Percentiles rank a stretch among this genome's conserved stretches.
These are phyloP conservation scores for Cercospora nicotianae DNA, from an alignment of 2,329 filamentous ascomycete species.

Conservation along the genomic window DNA sequence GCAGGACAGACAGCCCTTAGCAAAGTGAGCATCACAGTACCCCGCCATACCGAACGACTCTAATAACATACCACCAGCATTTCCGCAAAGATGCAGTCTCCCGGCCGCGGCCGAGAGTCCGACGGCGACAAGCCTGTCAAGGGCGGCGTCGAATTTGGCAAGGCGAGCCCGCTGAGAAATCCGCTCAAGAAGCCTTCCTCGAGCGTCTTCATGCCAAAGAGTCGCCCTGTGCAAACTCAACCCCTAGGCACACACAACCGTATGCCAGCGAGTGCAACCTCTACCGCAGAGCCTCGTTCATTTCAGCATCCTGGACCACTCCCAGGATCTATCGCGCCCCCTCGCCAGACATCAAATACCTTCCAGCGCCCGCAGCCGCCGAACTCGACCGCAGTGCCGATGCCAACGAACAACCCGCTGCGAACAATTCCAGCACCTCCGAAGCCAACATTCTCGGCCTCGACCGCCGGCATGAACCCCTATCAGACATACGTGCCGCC, in stretches of 20 bases:
- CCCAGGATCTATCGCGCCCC: conserved; percentile 26
- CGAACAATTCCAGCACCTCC: conserved; percentile 53
- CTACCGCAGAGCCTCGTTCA: background rate
- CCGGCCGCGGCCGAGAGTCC: conserved; percentile 21
- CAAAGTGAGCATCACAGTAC: conserved; percentile 25
- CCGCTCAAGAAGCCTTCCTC: conserved; percentile 37
- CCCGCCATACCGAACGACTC: background rate
- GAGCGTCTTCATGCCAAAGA: conserved; percentile 33
- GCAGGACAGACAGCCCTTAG: conserved; percentile 28
- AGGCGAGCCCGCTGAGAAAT: conserved; percentile 58
- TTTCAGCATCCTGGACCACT: conserved; percentile 4
- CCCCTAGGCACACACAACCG: conserved; percentile 14
- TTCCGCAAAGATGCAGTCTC: conserved; percentile 38
- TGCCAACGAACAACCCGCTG: conserved; percentile 49
- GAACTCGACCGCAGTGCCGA: conserved; percentile 14
- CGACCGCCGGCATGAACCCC: conserved; percentile 25
- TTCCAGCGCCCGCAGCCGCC: background rate
- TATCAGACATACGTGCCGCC: conserved; percentile 25
- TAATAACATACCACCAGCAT: conserved; percentile 25
- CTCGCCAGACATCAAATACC: conserved; percentile 25
- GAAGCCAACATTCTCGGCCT: conserved; percentile 56
- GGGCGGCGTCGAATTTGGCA: conserved; percentile 54
- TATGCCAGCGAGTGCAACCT: conserved; percentile 2
- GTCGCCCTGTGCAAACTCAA: conserved; percentile 18
- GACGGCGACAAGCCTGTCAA: background rate